Evolutionary conservation across 2,329 filamentous ascomycete genomes (phyloP).

Genomic region (Fusarium staphyleae): DNA sequence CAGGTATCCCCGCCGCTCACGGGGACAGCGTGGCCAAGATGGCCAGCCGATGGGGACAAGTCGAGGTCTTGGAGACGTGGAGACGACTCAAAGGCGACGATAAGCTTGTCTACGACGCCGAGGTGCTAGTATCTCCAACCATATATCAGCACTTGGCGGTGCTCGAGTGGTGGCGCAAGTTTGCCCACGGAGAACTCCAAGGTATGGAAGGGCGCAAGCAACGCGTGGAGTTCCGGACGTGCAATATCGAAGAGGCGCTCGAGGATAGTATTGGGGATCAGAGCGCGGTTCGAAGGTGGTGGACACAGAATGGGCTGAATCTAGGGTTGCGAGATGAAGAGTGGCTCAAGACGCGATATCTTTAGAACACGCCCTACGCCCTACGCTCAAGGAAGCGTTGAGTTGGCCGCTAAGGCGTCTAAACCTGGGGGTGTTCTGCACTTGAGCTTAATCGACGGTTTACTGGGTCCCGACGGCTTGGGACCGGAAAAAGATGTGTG

Average conservation of each 20-base stretch:
- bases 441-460: constrained; percentile 1
- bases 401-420: background rate
- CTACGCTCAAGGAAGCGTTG: background rate
- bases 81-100: constrained; percentile 70
- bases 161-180: constrained; percentile 90
- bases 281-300: constrained; percentile 81
- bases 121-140: constrained; percentile 85
- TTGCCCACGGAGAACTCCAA: constrained; percentile 62
- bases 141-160: constrained; percentile 85
- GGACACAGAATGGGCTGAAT: constrained; percentile 84
- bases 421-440: background rate
- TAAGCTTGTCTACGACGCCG: constrained; percentile 77
- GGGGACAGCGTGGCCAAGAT: constrained; percentile 84
- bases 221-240: constrained; percentile 90
- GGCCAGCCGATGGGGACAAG: constrained; percentile 84
- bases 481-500: constrained; percentile 9
- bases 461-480: constrained; percentile 18
- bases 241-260: constrained; percentile 92
- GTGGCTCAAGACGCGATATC: constrained; percentile 83
- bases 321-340: constrained; percentile 83
- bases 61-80: constrained; percentile 85
- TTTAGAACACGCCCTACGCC: constrained; percentile 51
- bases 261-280: constrained; percentile 84
- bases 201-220: constrained; percentile 64
- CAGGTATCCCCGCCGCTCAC: constrained; percentile 79